Conservation (phyloP, 1,284 basidiomycete species). For the Tremellales sp. region DNA sequence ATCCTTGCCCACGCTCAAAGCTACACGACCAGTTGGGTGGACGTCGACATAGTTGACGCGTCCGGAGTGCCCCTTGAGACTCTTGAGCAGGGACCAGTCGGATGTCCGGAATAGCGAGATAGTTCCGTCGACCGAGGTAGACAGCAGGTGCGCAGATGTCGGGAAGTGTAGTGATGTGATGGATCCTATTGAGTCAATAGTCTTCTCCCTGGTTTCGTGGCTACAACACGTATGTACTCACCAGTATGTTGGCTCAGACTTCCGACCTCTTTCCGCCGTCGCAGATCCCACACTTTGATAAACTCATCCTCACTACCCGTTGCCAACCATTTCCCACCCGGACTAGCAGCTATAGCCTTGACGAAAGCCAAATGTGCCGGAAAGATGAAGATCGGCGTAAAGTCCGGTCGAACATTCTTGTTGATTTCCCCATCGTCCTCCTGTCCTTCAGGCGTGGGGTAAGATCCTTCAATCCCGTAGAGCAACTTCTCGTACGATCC, state of each 20-base stretch:
- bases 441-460: constrained; percentile 35
- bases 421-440: constrained; percentile 10
- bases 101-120: constrained; percentile 84
- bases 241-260: constrained; percentile 89
- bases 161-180: constrained; percentile 87
- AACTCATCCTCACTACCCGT: constrained; percentile 93
- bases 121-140: constrained; percentile 84
- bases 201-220: background rate
- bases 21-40: constrained; percentile 88
- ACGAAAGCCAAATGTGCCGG: constrained; percentile 93
- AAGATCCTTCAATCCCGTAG: constrained; percentile 76
- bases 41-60: constrained; percentile 84
- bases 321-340: constrained; percentile 92
- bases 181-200: constrained; percentile 63
- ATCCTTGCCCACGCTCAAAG: constrained; percentile 85
- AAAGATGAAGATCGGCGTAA: constrained; percentile 81
- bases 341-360: constrained; percentile 79
- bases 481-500: constrained; percentile 95
- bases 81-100: constrained; percentile 86
- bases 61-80: constrained; percentile 88
- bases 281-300: constrained; percentile 95
- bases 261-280: constrained; percentile 84
- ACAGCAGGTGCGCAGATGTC: constrained; percentile 80
- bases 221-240: constrained; percentile 44
- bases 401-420: background rate